Base-by-base conservation (phyloP, 805 yeast species). In the Kodamaea leandrae region DNA sequence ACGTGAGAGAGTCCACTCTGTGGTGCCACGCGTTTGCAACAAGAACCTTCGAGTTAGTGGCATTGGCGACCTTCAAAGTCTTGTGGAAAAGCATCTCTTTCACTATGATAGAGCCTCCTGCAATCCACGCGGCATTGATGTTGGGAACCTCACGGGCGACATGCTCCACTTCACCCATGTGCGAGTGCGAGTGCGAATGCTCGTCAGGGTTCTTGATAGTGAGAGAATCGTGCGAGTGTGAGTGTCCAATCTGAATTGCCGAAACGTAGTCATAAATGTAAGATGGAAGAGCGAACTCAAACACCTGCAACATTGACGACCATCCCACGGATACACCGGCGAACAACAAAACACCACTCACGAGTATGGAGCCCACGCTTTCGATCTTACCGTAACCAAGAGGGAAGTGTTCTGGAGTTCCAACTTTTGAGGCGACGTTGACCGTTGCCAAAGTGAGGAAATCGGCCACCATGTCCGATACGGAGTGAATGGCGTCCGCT, bases 1-100 rank as follows among this genome's bases (percentile, higher is more conserved):
- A 87, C 1, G 98, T 95, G 52, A 93, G 61, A 1, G 96, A 84
- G 58, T 93, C 99, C 8, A 91, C 93, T 48, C 99, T 75, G 58
- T 93, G 99, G 61, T 93, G 99, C 98, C 99, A 93, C 3, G 99
- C 99, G 57, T 93, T 93, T 3, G 99, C 99, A 37, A 87, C 80
- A 36, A 93, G 72, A 3, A 93, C 98, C 47, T 88, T 87, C 0
- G 96, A 88, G 56, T 86, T 85, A 20, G 87, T 76, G 46, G 76
- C 69, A 36, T 72, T 70, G 1, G 97, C 99, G 16, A 93, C 80
- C 46, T 80, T 78, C 63, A 82, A 75, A 0, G 99, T 93, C 9
- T 87, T 85, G 44, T 79, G 79, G 64, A 79, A 93, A 30, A 93
- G 78, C 77, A 95, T 78, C 61, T 93, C 99, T 58, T 93, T 93